Evolutionary conservation across 1,284 basidiomycete genomes (phyloP), one percentile per base, ranked within the genome.

Genomic region (Taiwanofungus camphoratus): DNA sequence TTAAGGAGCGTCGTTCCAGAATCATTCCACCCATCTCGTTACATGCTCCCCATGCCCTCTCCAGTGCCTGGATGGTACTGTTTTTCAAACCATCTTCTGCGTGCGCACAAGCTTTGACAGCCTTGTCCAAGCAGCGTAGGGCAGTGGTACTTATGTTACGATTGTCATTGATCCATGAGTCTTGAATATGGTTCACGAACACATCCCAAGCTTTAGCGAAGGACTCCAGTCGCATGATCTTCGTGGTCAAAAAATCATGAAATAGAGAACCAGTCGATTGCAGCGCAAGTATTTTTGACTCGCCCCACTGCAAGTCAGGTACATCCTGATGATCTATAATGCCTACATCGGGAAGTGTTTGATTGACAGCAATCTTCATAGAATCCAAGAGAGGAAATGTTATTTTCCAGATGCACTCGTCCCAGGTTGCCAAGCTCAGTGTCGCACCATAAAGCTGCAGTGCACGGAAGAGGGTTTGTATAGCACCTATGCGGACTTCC

Each of bases 401-500:
- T 39, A 98, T 79, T 55, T 88, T 84, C 84, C 87, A 90, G 20
- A 94, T 72, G 51, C 89, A 90, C 41, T 88, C 77, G 38, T 87
- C 79, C 96, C 95, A 99, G 0, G 87, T 88, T 4, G 78, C 77
- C 18, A 76, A 59, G 51, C 82, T 83, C 36, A 98, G 70, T 2
- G 84, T 87, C 8, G 80, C 78, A 4, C 93, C 94, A 60, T 98
- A 98, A 15, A 97, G 74, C 61, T 95, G 91, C 63, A 98, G 77
- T 0, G 92, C 92, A 33, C 93, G 76, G 69, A 97, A 99, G 42
- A 99, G 66, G 2, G 93, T 97, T 62, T 96, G 92, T 45, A 98
- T 94, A 3, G 94, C 92, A 2, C 92, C 91, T 49, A 88, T 86
- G 11, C 94, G 79, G 1, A 96, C 92, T 58, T 98, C 93, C 21